Percentiles rank a stretch among this genome's conserved stretches.
Conservation (phyloP, 345 rosid species). For the Zanthoxylum bungeanum region DNA sequence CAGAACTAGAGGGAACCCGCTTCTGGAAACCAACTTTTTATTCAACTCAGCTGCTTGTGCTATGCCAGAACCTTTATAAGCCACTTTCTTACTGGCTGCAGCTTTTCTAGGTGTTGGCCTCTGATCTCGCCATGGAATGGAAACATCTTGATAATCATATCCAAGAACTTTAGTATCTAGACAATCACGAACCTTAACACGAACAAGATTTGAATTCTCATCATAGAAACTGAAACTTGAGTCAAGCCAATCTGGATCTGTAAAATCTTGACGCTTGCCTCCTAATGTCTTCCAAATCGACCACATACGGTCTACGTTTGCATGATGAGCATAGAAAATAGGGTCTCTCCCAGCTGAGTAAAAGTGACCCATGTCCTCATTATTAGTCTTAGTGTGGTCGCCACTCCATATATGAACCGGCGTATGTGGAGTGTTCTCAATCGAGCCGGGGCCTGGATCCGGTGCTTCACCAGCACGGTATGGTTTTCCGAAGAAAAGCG, state of each 20-base stretch:
- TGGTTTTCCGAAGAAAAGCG: slow-evolving; percentile 43
- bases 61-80: background rate
- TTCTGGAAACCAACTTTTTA: too few species aligned
- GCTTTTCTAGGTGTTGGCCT: slow-evolving; percentile 51
- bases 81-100: slow-evolving; percentile 16
- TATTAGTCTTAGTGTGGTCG: slow-evolving; percentile 41
- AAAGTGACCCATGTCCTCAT: slow-evolving; percentile 61
- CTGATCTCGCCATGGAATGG: slow-evolving; percentile 45
- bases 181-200: slow-evolving; percentile 51
- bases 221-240: too few species aligned
- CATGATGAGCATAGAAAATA: slow-evolving; percentile 51
- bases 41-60: too few species aligned
- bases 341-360: slow-evolving; percentile 65
- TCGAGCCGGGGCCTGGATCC: slow-evolving; percentile 45
- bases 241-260: slow-evolving; percentile 54
- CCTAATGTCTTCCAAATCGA: slow-evolving; percentile 54
- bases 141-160: slow-evolving; percentile 45
- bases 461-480: slow-evolving; percentile 53
- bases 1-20: too few species aligned
- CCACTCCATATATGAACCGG: slow-evolving; percentile 52
- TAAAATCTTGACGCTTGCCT: slow-evolving; percentile 38
- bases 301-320: slow-evolving; percentile 64
- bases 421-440: slow-evolving; percentile 56
- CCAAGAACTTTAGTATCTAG: slow-evolving; percentile 33
- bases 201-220: too few species aligned